Conservation (phyloP, 192 early-diverging fungal species). For the Chytriomyces sp. region DNA sequence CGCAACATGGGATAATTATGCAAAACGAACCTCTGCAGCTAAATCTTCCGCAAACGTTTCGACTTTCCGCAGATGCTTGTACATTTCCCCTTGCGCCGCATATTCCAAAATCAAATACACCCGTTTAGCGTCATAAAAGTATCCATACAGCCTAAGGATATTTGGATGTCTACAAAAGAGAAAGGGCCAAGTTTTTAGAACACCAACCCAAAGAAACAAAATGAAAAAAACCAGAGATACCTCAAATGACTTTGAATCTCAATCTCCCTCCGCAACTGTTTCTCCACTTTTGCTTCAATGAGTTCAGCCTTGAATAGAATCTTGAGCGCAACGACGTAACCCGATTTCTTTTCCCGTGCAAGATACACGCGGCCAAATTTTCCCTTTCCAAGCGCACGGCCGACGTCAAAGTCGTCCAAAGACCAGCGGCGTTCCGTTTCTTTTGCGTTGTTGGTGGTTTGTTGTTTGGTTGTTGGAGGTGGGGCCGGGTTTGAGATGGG, state of each 20-base stretch:
- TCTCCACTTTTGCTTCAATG: slow-evolving; percentile 74
- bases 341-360: slow-evolving; percentile 83
- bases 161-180: slow-evolving; percentile 73
- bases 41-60: slow-evolving; percentile 73
- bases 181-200: background rate
- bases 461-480: background rate
- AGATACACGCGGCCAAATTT: slow-evolving; percentile 96
- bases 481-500: background rate
- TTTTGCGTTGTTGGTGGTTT: background rate
- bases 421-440: slow-evolving; percentile 45
- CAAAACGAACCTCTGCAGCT: slow-evolving; percentile 70
- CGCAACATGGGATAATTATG: slow-evolving; percentile 6
- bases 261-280: slow-evolving; percentile 91
- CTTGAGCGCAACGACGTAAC: slow-evolving; percentile 92
- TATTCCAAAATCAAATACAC: slow-evolving; percentile 95
- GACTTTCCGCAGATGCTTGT: slow-evolving; percentile 76
- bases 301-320: slow-evolving; percentile 87
- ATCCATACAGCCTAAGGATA: slow-evolving; percentile 92
- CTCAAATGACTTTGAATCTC: slow-evolving; percentile 93
- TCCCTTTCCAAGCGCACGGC: slow-evolving; percentile 86
- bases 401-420: slow-evolving; percentile 89
- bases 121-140: slow-evolving; percentile 92
- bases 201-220: background rate
- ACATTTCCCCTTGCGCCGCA: slow-evolving; percentile 92
- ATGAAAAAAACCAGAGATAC: slow-evolving; percentile 40